These are phyloP conservation scores for Hypericum perforatum DNA, from an alignment of 345 rosid species.

Conservation along the genomic window DNA sequence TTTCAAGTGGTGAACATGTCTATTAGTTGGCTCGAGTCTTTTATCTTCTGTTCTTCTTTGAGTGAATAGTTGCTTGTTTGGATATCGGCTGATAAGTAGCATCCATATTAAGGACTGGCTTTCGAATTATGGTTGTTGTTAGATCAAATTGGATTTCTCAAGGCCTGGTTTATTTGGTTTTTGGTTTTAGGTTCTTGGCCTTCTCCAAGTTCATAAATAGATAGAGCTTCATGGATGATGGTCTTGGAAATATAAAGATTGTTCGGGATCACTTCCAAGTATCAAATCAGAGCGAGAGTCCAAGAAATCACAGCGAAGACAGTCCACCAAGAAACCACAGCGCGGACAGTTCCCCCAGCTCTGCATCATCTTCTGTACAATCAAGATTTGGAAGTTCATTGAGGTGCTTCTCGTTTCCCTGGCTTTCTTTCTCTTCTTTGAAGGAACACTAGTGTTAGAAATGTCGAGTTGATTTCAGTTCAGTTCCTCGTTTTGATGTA, in stretches of 20 bases:
- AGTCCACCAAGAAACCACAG: conserved; percentile 1
- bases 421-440: not conserved
- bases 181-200: no score
- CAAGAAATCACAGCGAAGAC: no score
- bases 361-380: conserved; percentile 31
- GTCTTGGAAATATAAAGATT: conserved; percentile 50
- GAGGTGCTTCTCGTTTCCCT: conserved; percentile 27
- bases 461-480: conserved; percentile 14
- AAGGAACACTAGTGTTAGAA: not conserved
- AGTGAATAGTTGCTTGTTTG: no score
- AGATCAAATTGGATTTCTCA: no score
- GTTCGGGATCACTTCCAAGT: conserved; percentile 62
- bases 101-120: no score
- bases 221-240: conserved; percentile 61
- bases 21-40: not conserved
- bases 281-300: conserved; percentile 17
- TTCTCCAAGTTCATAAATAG: not conserved
- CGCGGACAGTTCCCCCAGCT: conserved; percentile 24
- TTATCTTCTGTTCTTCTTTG: conserved; percentile 10
- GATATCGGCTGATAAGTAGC: no score
- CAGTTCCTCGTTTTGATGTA: conserved; percentile 33
- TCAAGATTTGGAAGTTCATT: conserved; percentile 26
- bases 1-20: no score
- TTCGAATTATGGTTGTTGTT: no score
- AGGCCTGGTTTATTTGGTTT: no score